Conservation (phyloP, 1,139 yeast species). For the Lodderomyces metapsilosis region DNA sequence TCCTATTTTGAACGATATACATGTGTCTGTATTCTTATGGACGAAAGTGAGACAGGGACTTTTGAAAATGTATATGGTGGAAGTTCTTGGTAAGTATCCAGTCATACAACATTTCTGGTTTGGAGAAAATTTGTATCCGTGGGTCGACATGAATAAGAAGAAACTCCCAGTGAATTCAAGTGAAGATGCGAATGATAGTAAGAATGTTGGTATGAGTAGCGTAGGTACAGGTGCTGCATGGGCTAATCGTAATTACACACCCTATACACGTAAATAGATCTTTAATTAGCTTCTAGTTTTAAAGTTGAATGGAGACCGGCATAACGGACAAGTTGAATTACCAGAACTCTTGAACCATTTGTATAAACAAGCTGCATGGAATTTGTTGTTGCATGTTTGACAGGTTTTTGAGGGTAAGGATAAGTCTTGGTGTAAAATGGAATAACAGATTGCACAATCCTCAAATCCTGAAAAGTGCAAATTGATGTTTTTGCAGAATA, state of each 20-base stretch:
- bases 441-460: constrained; percentile 95
- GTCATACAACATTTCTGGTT: constrained; percentile 94
- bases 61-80: constrained; percentile 92
- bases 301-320: constrained; percentile 76
- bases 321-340: constrained; percentile 87
- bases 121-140: constrained; percentile 40
- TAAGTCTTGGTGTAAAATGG: constrained; percentile 85
- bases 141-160: constrained; percentile 12
- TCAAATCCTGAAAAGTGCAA: constrained; percentile 89
- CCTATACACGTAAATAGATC: background rate
- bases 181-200: constrained; percentile 8
- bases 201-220: background rate
- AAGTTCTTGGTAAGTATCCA: constrained; percentile 85
- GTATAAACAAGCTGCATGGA: constrained; percentile 95
- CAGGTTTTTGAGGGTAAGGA: constrained; percentile 88
- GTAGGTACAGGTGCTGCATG: constrained; percentile 35
- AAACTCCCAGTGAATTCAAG: constrained; percentile 26
- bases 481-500: constrained; percentile 76
- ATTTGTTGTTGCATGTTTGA: constrained; percentile 86
- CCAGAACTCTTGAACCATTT: constrained; percentile 97
- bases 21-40: constrained; percentile 70
- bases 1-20: constrained; percentile 76
- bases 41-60: constrained; percentile 86
- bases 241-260: constrained; percentile 20
- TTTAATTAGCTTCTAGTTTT: constrained; percentile 15